Evolutionary conservation across 148 eudicot genomes (phyloP), one percentile per base, ranked within the genome.

Genomic region (Chenopodium quinoa): DNA sequence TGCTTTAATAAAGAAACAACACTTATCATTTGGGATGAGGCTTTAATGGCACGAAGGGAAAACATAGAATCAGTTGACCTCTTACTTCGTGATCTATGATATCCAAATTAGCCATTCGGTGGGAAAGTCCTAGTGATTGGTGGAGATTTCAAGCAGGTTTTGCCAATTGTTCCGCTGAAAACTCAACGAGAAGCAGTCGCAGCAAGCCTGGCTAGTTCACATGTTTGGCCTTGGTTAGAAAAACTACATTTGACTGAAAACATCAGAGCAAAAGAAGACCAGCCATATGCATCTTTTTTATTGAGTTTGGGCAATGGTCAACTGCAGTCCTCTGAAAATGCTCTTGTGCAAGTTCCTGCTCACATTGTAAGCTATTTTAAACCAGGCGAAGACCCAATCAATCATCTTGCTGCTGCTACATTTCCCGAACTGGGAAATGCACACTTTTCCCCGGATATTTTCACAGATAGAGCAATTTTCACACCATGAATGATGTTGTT

Each of bases 401-500:
- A 73, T 12, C 7, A 40, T 1, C 3, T 73, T 13, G 58, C 46
- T 14, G 10, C n/a, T 16, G 22, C 4, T 37, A 11, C 37, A 0
- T 80, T 73, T 17, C 72, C 78, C 0, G n/a, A 73, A 23, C 0
- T 62, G 10, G n/a, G 29, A 1, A 12, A 72, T 0, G 34, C 44
- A 6, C 9, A 16, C 20, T 9, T 11, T 7, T 40, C 32, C 34
- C 40, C 50, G 0, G 20, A 7, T 4, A 44, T 60, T 20, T 73
- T 58, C 37, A 73, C 12, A 19, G 9, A 60, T 1, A 32, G 77
- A 73, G 77, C 77, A 0, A 73, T 79, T 2, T 46, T 79, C 10
- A 44, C 78, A 10, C 82, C 77, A 4, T 10, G 6, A 81, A 81
- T 29, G 46, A 60, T 9, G 78, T 48, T 0, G 78, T 74, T 0